Evolutionary conservation across 2,329 filamentous ascomycete genomes (phyloP), one percentile per base, ranked within the genome.

Genomic region (Elsinoe fawcettii): DNA sequence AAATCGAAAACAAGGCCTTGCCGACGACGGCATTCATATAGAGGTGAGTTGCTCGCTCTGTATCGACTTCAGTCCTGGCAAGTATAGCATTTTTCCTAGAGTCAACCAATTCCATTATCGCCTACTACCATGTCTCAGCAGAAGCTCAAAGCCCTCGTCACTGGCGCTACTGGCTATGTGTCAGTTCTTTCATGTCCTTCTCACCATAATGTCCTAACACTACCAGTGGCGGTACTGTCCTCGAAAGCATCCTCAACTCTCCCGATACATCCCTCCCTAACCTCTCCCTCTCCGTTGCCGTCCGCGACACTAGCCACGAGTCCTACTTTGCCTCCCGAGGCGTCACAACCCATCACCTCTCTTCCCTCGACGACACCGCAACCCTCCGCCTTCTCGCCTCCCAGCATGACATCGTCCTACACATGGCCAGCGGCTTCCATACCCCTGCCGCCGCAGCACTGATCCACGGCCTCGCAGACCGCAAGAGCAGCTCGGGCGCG

Each of bases 331-430:
- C 5, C 30, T 32, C 30, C 30, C 30, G 12, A 32, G 30, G 30
- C 30, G 30, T 32, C 30, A 32, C 30, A 32, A 32, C 12, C 30
- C 30, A 32, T 12, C 30, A 32, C 30, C 7, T 51, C 47, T 16
- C 25, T 27, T 51, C 47, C 30, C 25, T 51, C 4, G 47, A 51
- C 47, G 47, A 51, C 47, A 51, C 47, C 47, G n/a, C 47, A 2
- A 32, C 25, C 47, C 25, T 51, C 25, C 46, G 32, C 30, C 32
- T 11, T 27, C 43, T 77, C 70, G 34, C 72, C 70, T 34, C 23
- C 47, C 25, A 32, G 16, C 47, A 51, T 27, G 47, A 51, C 47
- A 20, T 51, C 27, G 47, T 51, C 25, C 12, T 51, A n/a, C 46
- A 51, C 46, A 5, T 20, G 11, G 46, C 46, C 7, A 30, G 23